These are phyloP conservation scores for Haematococcus sp. DNA, from an alignment of 139 green algal genomes.

Conservation along the genomic window DNA sequence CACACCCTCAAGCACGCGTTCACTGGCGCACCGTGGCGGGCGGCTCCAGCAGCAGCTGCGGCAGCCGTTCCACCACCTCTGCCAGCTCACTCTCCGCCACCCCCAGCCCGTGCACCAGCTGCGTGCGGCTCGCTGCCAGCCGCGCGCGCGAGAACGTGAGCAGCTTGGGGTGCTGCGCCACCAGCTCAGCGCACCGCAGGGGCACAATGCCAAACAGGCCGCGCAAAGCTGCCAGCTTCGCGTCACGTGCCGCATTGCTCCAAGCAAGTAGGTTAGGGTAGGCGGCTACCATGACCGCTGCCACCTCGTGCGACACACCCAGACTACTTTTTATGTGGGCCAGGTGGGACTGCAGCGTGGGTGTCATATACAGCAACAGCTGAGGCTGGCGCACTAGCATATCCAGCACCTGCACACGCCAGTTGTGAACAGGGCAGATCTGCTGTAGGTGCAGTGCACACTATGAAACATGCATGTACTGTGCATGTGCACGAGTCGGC, in stretches of 20 bases:
- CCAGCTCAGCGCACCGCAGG: conserved; percentile 17
- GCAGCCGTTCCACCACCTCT: conserved; percentile 5
- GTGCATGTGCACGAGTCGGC: too few relatives aligned
- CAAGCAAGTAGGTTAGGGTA: conserved; percentile 2
- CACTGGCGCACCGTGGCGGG: conserved; percentile 22
- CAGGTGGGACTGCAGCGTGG: conserved; percentile 23
- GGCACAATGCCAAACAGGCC: conserved; percentile 10
- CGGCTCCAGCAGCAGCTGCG: conserved; percentile 19
- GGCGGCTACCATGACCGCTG: conserved; percentile 14
- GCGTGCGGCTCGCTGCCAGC: not conserved
- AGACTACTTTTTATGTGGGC: conserved; percentile 17
- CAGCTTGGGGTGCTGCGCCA: conserved; percentile 4
- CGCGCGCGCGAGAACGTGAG: conserved; percentile 11
- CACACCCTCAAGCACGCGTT: too few relatives aligned
- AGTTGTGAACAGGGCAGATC: not conserved
- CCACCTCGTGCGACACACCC: conserved; percentile 12
- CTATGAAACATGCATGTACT: too few relatives aligned
- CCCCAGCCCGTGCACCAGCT: not conserved
- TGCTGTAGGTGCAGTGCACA: too few relatives aligned
- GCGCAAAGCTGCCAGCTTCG: conserved; percentile 19
- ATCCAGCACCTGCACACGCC: conserved; percentile 6
- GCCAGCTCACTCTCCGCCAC: not conserved
- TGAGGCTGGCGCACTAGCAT: conserved; percentile 37
- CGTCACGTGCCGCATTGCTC: not conserved
- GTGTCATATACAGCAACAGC: conserved; percentile 26